phyloP scores from a whole-genome alignment of 768 basidiomycete species.

The Clavaria fumosa region DNA sequence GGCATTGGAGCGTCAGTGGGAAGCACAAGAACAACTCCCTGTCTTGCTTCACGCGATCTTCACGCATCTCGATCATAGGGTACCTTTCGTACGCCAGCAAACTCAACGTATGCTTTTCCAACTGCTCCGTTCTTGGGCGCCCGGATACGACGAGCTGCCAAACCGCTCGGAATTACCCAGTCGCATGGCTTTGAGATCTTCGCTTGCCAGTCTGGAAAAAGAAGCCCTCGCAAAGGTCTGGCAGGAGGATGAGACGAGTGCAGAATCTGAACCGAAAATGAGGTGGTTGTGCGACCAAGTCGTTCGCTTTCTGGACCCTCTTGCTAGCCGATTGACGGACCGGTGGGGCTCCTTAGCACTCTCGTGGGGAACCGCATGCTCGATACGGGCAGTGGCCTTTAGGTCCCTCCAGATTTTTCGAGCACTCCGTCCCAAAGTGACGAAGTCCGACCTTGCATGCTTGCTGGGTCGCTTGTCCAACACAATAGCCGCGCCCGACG shows the following conservation, averaged over 20 bases:
- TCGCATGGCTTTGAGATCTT: constrained; percentile 33
- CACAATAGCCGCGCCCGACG: constrained; percentile 62
- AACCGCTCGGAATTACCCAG: constrained; percentile 37
- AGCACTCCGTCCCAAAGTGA: constrained; percentile 56
- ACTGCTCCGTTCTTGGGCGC: constrained; percentile 65
- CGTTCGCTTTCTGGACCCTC: constrained; percentile 49
- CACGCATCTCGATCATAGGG: constrained; percentile 69
- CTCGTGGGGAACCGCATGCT: constrained; percentile 75
- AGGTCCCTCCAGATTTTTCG: constrained; percentile 86
- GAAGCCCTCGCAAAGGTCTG: constrained; percentile 46
- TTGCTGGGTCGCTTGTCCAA: constrained; percentile 73
- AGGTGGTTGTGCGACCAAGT: constrained; percentile 48
- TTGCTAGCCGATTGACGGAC: constrained; percentile 52
- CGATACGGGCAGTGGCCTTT: constrained; percentile 73
- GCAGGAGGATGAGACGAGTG: constrained; percentile 51
- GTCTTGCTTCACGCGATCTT: constrained; percentile 66
- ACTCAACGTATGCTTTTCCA: constrained; percentile 77
- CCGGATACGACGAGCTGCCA: constrained; percentile 58
- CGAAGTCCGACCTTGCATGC: constrained; percentile 56
- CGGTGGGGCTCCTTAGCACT: constrained; percentile 72
- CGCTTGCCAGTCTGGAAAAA: constrained; percentile 39
- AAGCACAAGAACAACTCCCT: constrained; percentile 52
- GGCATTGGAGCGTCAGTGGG: constrained; percentile 64
- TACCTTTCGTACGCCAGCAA: constrained; percentile 48
- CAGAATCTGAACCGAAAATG: constrained; percentile 51